Base-by-base conservation (phyloP, 495 filamentous ascomycete genomes). In the Neurospora sp. region DNA sequence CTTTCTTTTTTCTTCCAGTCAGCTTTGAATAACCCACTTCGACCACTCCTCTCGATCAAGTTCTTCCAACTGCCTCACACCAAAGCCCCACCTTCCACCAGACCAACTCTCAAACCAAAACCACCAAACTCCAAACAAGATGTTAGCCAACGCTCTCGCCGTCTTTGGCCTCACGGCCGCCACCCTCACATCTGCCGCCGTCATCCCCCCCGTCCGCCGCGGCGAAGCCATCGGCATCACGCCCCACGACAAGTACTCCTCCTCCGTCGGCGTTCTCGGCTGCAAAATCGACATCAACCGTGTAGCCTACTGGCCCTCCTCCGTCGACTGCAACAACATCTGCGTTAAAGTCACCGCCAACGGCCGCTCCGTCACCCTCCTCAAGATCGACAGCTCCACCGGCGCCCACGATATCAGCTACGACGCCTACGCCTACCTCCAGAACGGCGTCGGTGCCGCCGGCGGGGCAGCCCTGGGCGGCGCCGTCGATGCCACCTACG, bases 251-350 rank as follows among this genome's bases (percentile, higher is more conserved):
- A 81, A 77, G 49, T 85, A 84, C 75, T 81, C 78, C 3, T 84
- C 83, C 11, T 84, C 83, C 2, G 71, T 84, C 37, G 83, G 84
- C 62, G 83, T 85, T 0, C 82, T 85, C 40, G 84, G 84, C 37
- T 85, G 83, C 81, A 84, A 85, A 74, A 78, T 84, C 46, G 73
- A 85, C 77, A 84, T 82, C 27, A 79, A 84, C 69, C 80, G 82
- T 11, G 76, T 84, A 27, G 84, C 84, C 11, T 85, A 85, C 78
- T 85, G 81, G 82, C 84, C 83, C 5, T 71, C 70, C 10, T 75
- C 81, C 2, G 78, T 84, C 40, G 79, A 80, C 78, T 86, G 84
- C 79, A 76, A 80, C 75, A 81, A 82, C 71, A 80, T 86, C 75
- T 86, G 83, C 77, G 76, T 85, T 38, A 76, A 75, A 18, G 74